phyloP scores from a whole-genome alignment of 768 basidiomycete genomes.

The Pisolithus albus region DNA sequence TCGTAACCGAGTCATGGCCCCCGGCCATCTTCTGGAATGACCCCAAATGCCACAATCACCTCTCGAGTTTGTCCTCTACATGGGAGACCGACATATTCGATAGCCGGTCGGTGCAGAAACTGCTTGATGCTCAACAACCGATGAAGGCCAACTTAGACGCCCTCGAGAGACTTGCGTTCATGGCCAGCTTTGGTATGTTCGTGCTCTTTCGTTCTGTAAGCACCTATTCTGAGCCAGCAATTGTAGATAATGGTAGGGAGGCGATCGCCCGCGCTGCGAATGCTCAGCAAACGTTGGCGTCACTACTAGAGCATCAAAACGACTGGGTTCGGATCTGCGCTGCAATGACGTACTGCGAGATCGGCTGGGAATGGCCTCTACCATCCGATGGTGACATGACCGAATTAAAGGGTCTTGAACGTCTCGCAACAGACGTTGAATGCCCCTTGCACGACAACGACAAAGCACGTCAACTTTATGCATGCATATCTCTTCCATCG shows the following conservation, averaged over 20 bases:
- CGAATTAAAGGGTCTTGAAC: slow-evolving; percentile 1
- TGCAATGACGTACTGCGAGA: slow-evolving; percentile 20
- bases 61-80: slow-evolving; percentile 9
- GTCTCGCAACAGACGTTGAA: slow-evolving; percentile 7
- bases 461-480: slow-evolving; percentile 10
- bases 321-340: slow-evolving; percentile 18
- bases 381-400: not conserved
- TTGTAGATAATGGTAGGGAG: slow-evolving; percentile 13
- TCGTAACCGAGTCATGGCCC: slow-evolving; percentile 19
- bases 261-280: not conserved
- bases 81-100: slow-evolving; percentile 29
- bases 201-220: not conserved
- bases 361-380: slow-evolving; percentile 16
- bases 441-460: slow-evolving; percentile 11
- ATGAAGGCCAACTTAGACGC: slow-evolving; percentile 10
- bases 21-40: slow-evolving; percentile 27
- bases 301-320: slow-evolving; percentile 12
- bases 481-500: slow-evolving; percentile 23
- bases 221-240: not conserved
- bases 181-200: slow-evolving; percentile 23
- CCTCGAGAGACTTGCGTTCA: slow-evolving; percentile 24
- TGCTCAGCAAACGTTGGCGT: slow-evolving; percentile 6
- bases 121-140: slow-evolving; percentile 14
- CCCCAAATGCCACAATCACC: slow-evolving; percentile 13
- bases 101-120: slow-evolving; percentile 8